These are phyloP conservation scores for Paraurostyla sp. DNA, from an alignment of 73 alveolate species.

Conservation along the genomic window DNA sequence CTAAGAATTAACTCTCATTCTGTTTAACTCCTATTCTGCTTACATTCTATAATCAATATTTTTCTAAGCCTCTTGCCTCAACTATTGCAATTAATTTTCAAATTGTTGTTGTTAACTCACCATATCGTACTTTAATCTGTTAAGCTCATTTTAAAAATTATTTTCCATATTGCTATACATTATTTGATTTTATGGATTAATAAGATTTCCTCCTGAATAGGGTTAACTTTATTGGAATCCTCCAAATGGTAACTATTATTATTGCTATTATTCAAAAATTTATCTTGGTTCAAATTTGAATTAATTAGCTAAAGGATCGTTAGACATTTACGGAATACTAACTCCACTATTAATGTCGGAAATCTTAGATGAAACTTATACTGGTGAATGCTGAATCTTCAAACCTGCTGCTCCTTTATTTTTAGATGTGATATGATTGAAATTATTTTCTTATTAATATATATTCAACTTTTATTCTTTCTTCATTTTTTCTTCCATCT, in stretches of 20 bases:
- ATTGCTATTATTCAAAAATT: no score
- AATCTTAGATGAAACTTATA: no score
- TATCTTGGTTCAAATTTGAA: no score
- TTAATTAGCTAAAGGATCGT: no score
- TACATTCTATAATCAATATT: constrained; percentile 36
- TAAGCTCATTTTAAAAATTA: constrained; percentile 7
- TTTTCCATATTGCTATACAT: not conserved
- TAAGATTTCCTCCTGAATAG: not conserved
- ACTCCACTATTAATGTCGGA: no score
- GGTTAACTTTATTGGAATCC: not conserved
- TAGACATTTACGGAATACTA: no score
- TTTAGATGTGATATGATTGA: not conserved
- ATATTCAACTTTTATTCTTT: not conserved
- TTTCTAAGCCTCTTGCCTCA: constrained; percentile 47
- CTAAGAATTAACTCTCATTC: not conserved
- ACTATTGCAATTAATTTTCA: not conserved
- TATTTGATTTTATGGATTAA: not conserved
- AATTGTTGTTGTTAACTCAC: not conserved
- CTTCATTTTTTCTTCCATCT: constrained; percentile 13
- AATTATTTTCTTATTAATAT: not conserved
- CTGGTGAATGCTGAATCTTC: constrained; percentile 4
- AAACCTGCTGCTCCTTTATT: not conserved
- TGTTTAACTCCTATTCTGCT: constrained; percentile 36
- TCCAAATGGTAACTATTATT: no score
- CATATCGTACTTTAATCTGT: constrained; percentile 35